Evolutionary conservation across 2,329 filamentous ascomycete species (phyloP).

Genomic region (Clonostachys sp.): DNA sequence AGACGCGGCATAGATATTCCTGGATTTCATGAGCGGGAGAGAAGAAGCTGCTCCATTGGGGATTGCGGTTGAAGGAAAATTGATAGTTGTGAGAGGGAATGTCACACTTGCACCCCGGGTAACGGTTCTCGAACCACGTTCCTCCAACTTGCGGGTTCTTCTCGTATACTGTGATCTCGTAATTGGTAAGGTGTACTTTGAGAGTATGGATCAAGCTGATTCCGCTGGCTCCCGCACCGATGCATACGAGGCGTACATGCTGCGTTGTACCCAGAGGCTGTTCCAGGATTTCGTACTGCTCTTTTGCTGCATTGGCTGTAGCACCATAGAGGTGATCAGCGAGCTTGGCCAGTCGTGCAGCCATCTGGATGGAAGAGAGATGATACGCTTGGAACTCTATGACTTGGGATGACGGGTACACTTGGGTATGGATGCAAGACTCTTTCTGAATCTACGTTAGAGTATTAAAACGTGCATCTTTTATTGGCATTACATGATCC

Average conservation of each 20-base stretch:
- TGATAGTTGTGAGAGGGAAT: slow-evolving; percentile 59
- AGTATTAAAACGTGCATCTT: no score
- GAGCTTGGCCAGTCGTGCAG: no score
- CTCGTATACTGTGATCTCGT: slow-evolving; percentile 1
- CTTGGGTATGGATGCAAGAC: no score
- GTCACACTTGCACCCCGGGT: slow-evolving; percentile 29
- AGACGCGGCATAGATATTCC: slow-evolving; percentile 41
- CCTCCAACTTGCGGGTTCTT: slow-evolving; percentile 1
- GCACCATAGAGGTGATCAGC: no score
- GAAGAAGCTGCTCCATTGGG: slow-evolving; percentile 54
- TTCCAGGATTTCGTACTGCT: slow-evolving; percentile 11
- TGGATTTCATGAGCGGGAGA: slow-evolving; percentile 48
- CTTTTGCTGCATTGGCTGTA: no score
- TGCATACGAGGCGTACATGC: slow-evolving; percentile 15
- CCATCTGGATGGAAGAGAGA: no score
- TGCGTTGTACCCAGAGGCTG: slow-evolving; percentile 12
- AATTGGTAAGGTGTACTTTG: background rate
- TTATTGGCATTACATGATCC: no score
- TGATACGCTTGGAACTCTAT: no score
- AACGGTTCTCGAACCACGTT: slow-evolving; percentile 1
- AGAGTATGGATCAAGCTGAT: no score
- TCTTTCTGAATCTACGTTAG: no score
- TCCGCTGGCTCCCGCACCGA: background rate
- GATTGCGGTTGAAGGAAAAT: slow-evolving; percentile 56
- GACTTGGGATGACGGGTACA: no score